A percentile compares a stretch with the other conserved stretches of the same genome.
Conservation (phyloP, 2,329 filamentous ascomycete genomes). For the Ophiostoma fasciatum region DNA sequence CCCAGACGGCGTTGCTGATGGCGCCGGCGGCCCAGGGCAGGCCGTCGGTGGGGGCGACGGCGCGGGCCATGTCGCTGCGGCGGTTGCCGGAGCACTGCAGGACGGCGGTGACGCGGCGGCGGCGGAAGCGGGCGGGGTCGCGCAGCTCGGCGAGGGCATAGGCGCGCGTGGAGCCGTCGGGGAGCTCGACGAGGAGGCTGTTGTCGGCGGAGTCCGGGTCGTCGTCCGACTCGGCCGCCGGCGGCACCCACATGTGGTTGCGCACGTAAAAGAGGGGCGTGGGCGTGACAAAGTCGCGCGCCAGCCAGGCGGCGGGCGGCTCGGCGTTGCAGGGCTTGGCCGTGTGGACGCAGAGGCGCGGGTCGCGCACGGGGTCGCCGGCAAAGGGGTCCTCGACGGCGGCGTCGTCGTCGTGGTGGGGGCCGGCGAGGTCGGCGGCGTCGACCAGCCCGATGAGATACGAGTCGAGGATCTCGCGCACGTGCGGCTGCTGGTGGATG, state of each 20-base stretch:
- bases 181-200: conserved; percentile 40
- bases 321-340: conserved; percentile 47
- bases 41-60: conserved; percentile 34
- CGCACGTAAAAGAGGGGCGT: conserved; percentile 43
- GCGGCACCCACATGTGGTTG: conserved; percentile 50
- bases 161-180: conserved; percentile 34
- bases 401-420: conserved; percentile 25
- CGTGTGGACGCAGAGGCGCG: conserved; percentile 34
- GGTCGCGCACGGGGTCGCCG: conserved; percentile 36
- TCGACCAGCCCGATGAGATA: conserved; percentile 50
- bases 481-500: conserved; percentile 51
- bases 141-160: conserved; percentile 42
- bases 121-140: conserved; percentile 30
- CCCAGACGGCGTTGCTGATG: conserved; percentile 45
- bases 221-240: conserved; percentile 20
- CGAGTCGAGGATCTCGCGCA: conserved; percentile 48
- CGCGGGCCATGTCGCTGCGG: conserved; percentile 41
- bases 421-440: conserved; percentile 35
- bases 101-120: conserved; percentile 36
- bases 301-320: conserved; percentile 34
- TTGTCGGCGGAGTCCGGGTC: conserved; percentile 13
- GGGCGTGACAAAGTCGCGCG: conserved; percentile 36
- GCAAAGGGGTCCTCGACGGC: conserved; percentile 46
- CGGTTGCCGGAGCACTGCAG: conserved; percentile 49
- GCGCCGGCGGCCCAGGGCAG: conserved; percentile 45